These are phyloP conservation scores for Saccharomyces hybrid DNA, from an alignment of 1,139 yeast species.

Conservation along the genomic window DNA sequence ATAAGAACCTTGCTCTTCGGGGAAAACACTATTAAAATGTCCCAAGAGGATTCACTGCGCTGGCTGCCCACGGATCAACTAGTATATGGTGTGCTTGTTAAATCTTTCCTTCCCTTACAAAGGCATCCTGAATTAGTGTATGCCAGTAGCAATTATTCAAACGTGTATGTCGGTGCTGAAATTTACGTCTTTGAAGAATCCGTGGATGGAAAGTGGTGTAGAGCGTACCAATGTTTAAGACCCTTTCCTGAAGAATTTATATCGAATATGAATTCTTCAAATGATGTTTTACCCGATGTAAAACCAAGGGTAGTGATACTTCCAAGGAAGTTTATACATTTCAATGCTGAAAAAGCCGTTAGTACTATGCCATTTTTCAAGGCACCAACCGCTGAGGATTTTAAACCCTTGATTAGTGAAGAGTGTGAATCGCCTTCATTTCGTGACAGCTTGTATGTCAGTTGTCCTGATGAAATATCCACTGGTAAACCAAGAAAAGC, in stretches of 20 bases:
- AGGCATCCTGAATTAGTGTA: constrained; percentile 28
- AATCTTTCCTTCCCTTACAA: constrained; percentile 56
- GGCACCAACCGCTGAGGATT: constrained; percentile 27
- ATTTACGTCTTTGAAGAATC: constrained; percentile 63
- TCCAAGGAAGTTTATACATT: constrained; percentile 46
- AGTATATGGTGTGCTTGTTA: constrained; percentile 45
- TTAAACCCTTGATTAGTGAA: constrained; percentile 34
- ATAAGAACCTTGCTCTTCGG: no score
- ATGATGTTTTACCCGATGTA: constrained; percentile 53
- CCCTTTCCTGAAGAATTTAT: constrained; percentile 67
- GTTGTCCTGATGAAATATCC: constrained; percentile 15
- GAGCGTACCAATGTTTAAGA: constrained; percentile 59
- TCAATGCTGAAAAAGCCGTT: constrained; percentile 25
- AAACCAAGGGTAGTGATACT: constrained; percentile 48
- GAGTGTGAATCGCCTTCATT: constrained; percentile 15
- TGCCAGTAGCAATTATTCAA: constrained; percentile 34
- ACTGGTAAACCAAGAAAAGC: constrained; percentile 13
- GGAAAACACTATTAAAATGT: neutral
- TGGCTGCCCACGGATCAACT: constrained; percentile 42
- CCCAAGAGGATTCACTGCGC: constrained; percentile 5
- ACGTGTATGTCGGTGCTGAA: constrained; percentile 74
- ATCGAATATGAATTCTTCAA: constrained; percentile 36
- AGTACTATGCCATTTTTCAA: constrained; percentile 26
- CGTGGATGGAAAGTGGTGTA: constrained; percentile 61
- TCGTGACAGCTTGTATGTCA: constrained; percentile 26